These are phyloP conservation scores for Zizania latifolia DNA, from an alignment of 176 grass and related monocot genomes.

Conservation along the genomic window DNA sequence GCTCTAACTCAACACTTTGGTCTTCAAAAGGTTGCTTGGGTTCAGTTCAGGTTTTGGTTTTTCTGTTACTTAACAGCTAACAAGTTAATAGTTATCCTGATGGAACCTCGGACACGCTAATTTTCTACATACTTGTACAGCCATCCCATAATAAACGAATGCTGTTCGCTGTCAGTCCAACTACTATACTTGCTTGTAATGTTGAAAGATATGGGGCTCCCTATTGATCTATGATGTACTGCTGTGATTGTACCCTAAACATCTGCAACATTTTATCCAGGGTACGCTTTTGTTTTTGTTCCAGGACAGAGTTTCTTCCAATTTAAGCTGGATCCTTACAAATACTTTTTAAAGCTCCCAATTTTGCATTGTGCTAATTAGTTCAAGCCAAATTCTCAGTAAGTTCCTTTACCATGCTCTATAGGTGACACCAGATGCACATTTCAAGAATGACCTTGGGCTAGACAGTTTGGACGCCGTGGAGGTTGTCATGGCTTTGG, in stretches of 20 bases:
- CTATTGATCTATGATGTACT: background rate
- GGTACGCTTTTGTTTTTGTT: background rate
- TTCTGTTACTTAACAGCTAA: background rate
- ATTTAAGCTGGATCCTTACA: background rate
- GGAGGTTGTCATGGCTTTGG: conserved; percentile 54
- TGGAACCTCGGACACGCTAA: background rate
- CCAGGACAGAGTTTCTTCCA: background rate
- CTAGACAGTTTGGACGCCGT: conserved; percentile 47
- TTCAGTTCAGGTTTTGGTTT: background rate
- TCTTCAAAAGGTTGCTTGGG: background rate
- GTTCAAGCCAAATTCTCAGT: background rate
- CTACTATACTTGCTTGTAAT: background rate
- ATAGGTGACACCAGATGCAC: conserved; percentile 45
- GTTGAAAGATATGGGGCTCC: background rate
- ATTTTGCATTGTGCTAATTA: background rate
- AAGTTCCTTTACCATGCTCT: background rate
- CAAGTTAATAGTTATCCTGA: background rate
- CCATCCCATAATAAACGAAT: background rate
- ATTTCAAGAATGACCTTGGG: conserved; percentile 58
- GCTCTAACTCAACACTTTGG: background rate
- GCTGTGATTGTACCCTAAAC: background rate
- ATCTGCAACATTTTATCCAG: background rate
- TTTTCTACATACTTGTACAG: background rate
- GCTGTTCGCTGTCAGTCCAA: background rate
- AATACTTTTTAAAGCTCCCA: background rate